Evolutionary conservation across 1,284 basidiomycete genomes (phyloP), one percentile per base, ranked within the genome.

Genomic region (Papiliotrema nemorosa): DNA sequence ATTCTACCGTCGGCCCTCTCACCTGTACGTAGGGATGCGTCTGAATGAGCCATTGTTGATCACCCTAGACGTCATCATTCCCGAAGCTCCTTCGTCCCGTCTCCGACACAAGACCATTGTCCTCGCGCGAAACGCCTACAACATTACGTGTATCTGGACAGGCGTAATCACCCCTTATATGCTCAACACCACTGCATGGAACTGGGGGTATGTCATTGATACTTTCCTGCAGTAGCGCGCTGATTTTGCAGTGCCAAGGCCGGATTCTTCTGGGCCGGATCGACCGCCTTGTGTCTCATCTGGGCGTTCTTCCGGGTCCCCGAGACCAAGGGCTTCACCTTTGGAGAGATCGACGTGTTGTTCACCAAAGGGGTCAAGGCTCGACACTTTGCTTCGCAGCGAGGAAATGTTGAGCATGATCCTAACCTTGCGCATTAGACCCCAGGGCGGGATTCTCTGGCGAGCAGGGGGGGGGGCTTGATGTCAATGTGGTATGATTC

Each of bases 51-150:
- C 36, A 18, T 37, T 18, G 36, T 21, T 7, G 6, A 31, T 7
- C 7, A 14, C 36, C n/a, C 7, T n/a, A 37, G 36, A 75, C 63
- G 72, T 69, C 36, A 64, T 79, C 41, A 77, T 79, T 6, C 73
- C 76, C n/a, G 78, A 80, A 49, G 64, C 78, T 36, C 67, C 74
- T 0, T 75, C 77, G n/a, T 73, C 76, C 20, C 70, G 78, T 20
- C 69, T 79, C 4, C 67, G 75, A 42, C 73, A 77, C 58, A 81
- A 81, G 70, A 78, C 79, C 1, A 73, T 81, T 54, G 80, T 76
- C 1, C 70, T 82, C 25, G 75, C 77, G 26, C 74, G 80, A 44
- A 66, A 63, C 49, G 53, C 60, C 2, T 75, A 74, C 63, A 67
- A 68, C 53, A 53, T 69, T 40, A 72, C 75, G 59, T 78, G 77